Evolutionary conservation across 441 rosid genomes (phyloP), one percentile per base, ranked within the genome.

Genomic region (Raphanus hybrid): DNA sequence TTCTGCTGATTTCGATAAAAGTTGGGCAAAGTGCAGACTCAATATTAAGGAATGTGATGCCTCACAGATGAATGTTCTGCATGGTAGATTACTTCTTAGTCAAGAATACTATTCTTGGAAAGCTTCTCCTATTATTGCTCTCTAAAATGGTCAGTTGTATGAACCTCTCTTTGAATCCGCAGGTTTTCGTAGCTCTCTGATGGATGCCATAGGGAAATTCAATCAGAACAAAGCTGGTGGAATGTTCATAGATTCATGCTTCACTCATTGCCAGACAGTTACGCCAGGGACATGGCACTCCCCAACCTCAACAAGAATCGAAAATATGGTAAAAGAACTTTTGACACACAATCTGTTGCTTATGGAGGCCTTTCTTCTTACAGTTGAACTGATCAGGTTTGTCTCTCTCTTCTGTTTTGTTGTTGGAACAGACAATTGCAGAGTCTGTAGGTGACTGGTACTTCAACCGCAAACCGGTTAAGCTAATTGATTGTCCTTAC

Each of bases 361-460:
- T 37, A 2, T 8, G 2, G 10, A 54, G 61, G 58, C 35, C 26
- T 66, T 9, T 39, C 35, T 73, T 73, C 70, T 73, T 73, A 27
- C 69, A 48, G 34, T 29, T 29, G 5, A 29, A 29, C 34, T 29
- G 34, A 29, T 29, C 34, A 29, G 4, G 34, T 29, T 8, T 8
- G 2, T 37, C 10, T 37, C 43, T 37, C 43, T 37, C 10, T 37
- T 8, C 43, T 37, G 43, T 29, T 37, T 60, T 16, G 27, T 29
- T 54, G 67, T 75, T 79, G 67, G 15, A 76, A 81, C 86, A 95
- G 99, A 90, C 94, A 8, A 90, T 93, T 72, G 98, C 95, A 66
- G 92, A 93, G 72, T 77, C 97, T 2, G 97, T 89, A n/a, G 93
- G 97, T 45, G 97, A 93, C 74, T 96, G 98, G 99, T 93, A 87